These are phyloP conservation scores for Metarhizium robertsii DNA, from an alignment of 2,329 filamentous ascomycete genomes.

Conservation along the genomic window DNA sequence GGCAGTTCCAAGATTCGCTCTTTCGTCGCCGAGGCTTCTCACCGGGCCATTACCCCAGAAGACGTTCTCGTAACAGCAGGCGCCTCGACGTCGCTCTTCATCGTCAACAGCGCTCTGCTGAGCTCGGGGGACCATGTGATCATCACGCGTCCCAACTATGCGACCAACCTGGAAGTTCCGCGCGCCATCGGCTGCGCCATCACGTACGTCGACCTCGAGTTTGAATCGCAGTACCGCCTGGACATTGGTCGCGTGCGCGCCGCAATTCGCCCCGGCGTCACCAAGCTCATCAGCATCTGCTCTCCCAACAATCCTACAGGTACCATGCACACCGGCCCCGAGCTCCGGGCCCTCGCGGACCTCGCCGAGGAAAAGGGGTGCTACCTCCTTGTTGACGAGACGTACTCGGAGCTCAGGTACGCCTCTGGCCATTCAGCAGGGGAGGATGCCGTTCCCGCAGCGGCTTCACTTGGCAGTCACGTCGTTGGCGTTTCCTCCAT, in stretches of 20 bases:
- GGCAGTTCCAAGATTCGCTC: slow-evolving; percentile 10
- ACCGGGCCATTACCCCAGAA: slow-evolving; percentile 7
- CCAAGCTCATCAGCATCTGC: slow-evolving; percentile 12
- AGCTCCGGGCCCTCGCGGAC: slow-evolving; percentile 4
- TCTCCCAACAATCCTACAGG: slow-evolving; percentile 16
- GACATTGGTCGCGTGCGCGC: slow-evolving; percentile 8
- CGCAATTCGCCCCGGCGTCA: slow-evolving; percentile 10
- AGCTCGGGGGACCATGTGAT: slow-evolving; percentile 10
- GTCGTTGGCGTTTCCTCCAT: slow-evolving; percentile 14
- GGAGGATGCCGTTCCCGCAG: slow-evolving; percentile 3
- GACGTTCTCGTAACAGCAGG: slow-evolving; percentile 14
- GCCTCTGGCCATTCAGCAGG: not conserved
- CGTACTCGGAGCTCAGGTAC: slow-evolving; percentile 12
- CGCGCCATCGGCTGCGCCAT: slow-evolving; percentile 14
- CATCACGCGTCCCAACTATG: slow-evolving; percentile 15
- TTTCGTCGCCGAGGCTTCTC: slow-evolving; percentile 7
- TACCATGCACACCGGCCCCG: slow-evolving; percentile 2
- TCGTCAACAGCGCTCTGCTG: slow-evolving; percentile 12
- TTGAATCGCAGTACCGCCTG: slow-evolving; percentile 10
- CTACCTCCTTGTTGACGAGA: slow-evolving; percentile 14
- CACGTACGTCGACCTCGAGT: slow-evolving; percentile 12
- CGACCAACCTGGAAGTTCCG: slow-evolving; percentile 14
- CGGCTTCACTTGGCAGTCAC: slow-evolving; percentile 9
- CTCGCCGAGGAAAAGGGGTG: slow-evolving; percentile 8
- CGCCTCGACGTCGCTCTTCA: slow-evolving; percentile 13